Evolutionary conservation across 2,329 filamentous ascomycete species (phyloP).

Genomic region (Talaromyces amestolkiae): DNA sequence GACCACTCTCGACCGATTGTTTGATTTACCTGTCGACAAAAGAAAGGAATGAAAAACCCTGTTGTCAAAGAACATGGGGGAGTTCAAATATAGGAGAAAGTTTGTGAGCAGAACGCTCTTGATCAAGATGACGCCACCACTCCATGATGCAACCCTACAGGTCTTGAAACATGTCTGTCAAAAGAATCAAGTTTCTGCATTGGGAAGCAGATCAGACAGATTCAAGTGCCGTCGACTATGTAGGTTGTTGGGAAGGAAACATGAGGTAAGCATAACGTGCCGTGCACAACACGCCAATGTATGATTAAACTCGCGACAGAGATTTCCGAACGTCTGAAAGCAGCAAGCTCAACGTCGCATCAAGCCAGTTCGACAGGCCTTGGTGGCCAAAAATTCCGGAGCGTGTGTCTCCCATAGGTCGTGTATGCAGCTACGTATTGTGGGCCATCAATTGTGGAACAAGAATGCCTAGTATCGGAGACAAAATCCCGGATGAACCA

Average conservation of each 20-base stretch:
- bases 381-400: slow-evolving; percentile 3
- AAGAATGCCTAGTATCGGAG: not conserved
- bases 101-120: not conserved
- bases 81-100: not conserved
- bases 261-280: slow-evolving; percentile 10
- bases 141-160: slow-evolving; percentile 2
- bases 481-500: not conserved
- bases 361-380: not conserved
- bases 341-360: slow-evolving; percentile 1
- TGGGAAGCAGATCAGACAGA: not conserved
- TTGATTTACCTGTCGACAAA: not conserved
- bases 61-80: not conserved
- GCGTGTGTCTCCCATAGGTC: slow-evolving; percentile 12
- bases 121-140: slow-evolving; percentile 3
- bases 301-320: not conserved
- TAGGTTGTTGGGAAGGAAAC: not conserved
- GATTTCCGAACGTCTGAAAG: slow-evolving; percentile 4
- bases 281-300: not conserved
- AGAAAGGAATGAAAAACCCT: not conserved
- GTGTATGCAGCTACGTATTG: not conserved
- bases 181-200: not conserved
- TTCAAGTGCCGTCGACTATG: not conserved
- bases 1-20: not conserved
- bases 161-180: not conserved
- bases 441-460: not conserved